Evolutionary conservation across 2,329 filamentous ascomycete species (phyloP).

Genomic region (Beauveria pseudobassiana): DNA sequence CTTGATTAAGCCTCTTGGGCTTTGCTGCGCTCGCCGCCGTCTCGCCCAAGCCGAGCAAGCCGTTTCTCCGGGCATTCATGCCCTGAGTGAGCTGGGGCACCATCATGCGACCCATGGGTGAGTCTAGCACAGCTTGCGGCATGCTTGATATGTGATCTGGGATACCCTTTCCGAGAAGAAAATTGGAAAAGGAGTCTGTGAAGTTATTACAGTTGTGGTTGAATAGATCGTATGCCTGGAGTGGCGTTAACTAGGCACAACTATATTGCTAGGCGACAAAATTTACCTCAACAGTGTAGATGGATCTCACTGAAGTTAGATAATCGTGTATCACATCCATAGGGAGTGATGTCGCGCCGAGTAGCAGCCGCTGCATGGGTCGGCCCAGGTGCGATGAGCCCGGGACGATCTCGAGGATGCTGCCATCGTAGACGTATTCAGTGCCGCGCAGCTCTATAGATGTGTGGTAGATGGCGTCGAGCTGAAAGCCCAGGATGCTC

Average conservation of each 20-base stretch:
- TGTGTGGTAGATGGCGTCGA: slow-evolving; percentile 94
- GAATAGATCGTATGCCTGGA: slow-evolving; percentile 76
- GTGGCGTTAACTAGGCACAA: not conserved
- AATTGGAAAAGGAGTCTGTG: slow-evolving; percentile 84
- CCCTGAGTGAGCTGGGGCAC: slow-evolving; percentile 58
- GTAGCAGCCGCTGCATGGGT: slow-evolving; percentile 66
- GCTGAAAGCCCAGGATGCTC: slow-evolving; percentile 48
- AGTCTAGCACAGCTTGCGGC: slow-evolving; percentile 76
- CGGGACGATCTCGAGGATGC: slow-evolving; percentile 73
- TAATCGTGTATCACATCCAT: slow-evolving; percentile 81
- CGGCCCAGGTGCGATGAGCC: slow-evolving; percentile 80
- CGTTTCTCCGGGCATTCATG: slow-evolving; percentile 42
- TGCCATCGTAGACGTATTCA: slow-evolving; percentile 87
- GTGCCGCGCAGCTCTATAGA: slow-evolving; percentile 76
- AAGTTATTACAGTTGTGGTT: slow-evolving; percentile 98
- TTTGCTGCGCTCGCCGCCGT: slow-evolving; percentile 15
- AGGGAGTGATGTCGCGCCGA: slow-evolving; percentile 73
- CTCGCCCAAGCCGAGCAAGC: slow-evolving; percentile 45
- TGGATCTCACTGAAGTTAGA: slow-evolving; percentile 69
- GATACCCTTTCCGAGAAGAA: slow-evolving; percentile 81
- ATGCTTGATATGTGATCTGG: slow-evolving; percentile 80
- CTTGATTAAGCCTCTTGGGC: slow-evolving; percentile 26
- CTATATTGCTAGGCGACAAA: not conserved
- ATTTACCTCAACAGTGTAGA: slow-evolving; percentile 70
- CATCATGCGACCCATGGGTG: slow-evolving; percentile 83